Base-by-base conservation (phyloP, 2,329 filamentous ascomycete species). In the Penicillium italicum region DNA sequence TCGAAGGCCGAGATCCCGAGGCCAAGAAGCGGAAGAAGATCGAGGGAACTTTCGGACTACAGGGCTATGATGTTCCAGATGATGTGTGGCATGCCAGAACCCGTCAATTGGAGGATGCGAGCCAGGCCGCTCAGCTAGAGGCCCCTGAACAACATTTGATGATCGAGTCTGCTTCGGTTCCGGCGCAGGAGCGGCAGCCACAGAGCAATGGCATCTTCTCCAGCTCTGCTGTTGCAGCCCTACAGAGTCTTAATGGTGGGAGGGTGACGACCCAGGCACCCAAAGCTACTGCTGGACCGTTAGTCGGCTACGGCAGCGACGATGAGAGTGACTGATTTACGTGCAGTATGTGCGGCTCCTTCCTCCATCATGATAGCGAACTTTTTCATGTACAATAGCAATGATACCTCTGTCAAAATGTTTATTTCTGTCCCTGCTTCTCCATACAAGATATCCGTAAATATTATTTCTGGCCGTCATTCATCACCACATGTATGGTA, bases 51-150 rank as follows among this genome's bases (percentile, higher is more conserved):
- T 97, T 96, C 69, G 93, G 92, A 0, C 74, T 99, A 43, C 83
- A 93, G 52, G 93, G 92, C 1, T 97, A 97, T 71, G 90, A 97
- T 68, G 92, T 92, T 1, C 92, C 93, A 0, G 94, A 99, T 70
- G 88, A 94, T 60, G 86, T 99, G 26, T 96, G 95, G 83, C 96
- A 92, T 74, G 90, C 91, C 0, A 82, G 89, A 44, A 90, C 92
- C 34, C 83, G 85, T 63, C 86, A 88, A 61, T 72, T 86, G 28
- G 85, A 89, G 67, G 79, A 85, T 45, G 80, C 88, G 64, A 80
- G 85, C 58, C 77, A 76, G 53, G 78, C 85, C 56, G 79, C 84
- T 57, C 82, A 85, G 69, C 81, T 83, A 22, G 82, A 82, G 56
- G 77, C 76, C 14, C 73, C 76, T 6, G 74, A 75, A 18, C 71